Conservation (phyloP, 768 basidiomycete species). For the Pleurotus platypus region DNA sequence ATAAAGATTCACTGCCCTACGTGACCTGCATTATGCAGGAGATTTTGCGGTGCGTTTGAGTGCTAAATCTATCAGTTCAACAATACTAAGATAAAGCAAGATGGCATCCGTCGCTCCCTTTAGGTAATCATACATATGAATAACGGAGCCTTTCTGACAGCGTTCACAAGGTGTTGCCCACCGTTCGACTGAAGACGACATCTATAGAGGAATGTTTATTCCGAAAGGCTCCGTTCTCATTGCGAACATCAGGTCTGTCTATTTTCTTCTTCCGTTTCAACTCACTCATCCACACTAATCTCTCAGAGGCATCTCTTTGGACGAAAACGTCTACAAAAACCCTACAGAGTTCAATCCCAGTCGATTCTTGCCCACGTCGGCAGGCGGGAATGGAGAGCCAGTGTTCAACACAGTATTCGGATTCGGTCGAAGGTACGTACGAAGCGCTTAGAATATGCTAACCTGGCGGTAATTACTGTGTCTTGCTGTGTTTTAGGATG, state of each 20-base stretch:
- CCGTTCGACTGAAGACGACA: conserved; percentile 22
- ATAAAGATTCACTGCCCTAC: conserved; percentile 20
- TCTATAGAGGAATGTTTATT: conserved; percentile 33
- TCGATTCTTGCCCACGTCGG: no score
- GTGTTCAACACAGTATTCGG: no score
- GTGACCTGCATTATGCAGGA: conserved; percentile 24
- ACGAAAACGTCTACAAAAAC: no score
- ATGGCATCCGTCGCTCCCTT: conserved; percentile 15
- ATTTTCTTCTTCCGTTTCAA: not conserved
- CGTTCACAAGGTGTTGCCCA: conserved; percentile 19
- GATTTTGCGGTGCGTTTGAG: not conserved
- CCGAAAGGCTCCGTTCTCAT: conserved; percentile 27
- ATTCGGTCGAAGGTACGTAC: no score
- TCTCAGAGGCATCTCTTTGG: conserved; percentile 19
- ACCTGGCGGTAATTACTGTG: no score
- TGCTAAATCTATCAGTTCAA: not conserved
- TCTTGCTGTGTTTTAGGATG: no score
- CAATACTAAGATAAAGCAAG: not conserved
- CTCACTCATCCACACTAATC: no score
- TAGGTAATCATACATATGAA: conserved; percentile 15
- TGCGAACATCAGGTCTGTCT: conserved; percentile 18
- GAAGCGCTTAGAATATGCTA: no score
- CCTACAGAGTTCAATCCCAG: no score
- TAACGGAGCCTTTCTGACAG: conserved; percentile 9
- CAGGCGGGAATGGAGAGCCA: no score